Conservation (phyloP, 352 stramenopile species). For the Blastocystis sp. region DNA sequence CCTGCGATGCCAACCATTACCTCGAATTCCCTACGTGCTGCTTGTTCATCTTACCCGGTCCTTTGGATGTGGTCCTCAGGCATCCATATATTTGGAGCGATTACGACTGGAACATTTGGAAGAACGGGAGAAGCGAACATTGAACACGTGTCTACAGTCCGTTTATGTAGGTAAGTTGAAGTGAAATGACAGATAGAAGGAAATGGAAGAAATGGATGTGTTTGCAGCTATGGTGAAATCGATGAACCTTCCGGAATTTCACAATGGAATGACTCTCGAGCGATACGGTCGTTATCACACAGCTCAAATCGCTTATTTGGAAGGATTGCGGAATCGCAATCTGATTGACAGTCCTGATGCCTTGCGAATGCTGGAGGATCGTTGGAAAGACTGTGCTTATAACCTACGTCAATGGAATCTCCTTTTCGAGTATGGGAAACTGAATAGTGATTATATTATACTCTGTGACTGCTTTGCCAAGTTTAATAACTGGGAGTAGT, state of each 20-base stretch:
- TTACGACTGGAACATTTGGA: neutral
- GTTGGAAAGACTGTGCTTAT: constrained; percentile 32
- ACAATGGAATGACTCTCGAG: constrained; percentile 35
- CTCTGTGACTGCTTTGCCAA: constrained; percentile 1
- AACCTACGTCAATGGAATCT: neutral
- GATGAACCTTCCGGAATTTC: neutral
- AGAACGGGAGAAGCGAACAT: neutral
- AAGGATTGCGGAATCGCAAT: constrained; percentile 15
- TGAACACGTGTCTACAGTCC: neutral
- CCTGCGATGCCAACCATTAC: neutral
- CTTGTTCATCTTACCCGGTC: neutral
- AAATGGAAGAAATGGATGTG: constrained; percentile 2
- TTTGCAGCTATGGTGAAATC: neutral
- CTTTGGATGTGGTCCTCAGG: constrained; percentile 12
- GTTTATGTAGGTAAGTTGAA: neutral
- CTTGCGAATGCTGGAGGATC: constrained; percentile 5
- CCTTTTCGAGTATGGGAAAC: constrained; percentile 35
- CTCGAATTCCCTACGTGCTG: neutral
- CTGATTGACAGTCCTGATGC: neutral
- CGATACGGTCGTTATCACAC: neutral
- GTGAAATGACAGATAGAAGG: neutral
- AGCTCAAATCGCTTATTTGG: constrained; percentile 9
- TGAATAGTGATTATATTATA: neutral
- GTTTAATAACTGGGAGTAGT: constrained; percentile 34
- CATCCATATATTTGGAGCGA: constrained; percentile 8